These are phyloP conservation scores for Lolium multiflorum DNA, from an alignment of 176 grass and related monocot species.

Conservation along the genomic window DNA sequence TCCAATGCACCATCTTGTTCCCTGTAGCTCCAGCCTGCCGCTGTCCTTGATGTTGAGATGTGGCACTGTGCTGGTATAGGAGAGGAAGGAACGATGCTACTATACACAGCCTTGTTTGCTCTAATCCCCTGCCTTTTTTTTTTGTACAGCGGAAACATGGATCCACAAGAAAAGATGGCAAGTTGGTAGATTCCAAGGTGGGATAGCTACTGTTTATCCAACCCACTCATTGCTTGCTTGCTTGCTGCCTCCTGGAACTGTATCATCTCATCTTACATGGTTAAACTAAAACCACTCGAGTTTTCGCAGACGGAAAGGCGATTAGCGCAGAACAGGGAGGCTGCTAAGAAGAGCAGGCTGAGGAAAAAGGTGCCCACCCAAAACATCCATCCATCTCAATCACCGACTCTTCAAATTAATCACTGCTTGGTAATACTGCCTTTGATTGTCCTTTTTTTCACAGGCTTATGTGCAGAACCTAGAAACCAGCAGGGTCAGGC, in stretches of 20 bases:
- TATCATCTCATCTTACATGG: constrained; percentile 12
- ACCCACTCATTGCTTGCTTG: not conserved
- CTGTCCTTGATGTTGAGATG: constrained; percentile 37
- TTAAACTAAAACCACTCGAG: not conserved
- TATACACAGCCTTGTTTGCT: not conserved
- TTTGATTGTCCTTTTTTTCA: not conserved
- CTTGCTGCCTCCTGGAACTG: not conserved
- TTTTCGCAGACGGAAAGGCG: constrained; percentile 79
- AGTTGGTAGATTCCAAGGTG: constrained; percentile 83
- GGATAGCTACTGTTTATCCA: constrained; percentile 20
- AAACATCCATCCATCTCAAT: not conserved
- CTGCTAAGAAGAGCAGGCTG: constrained; percentile 95
- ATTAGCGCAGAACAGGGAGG: constrained; percentile 97
- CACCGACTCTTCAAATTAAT: no score
- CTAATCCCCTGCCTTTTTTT: constrained; percentile 30
- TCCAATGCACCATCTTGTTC: constrained; percentile 33
- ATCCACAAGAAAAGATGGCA: constrained; percentile 80
- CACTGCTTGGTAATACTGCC: not conserved
- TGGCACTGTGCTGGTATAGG: constrained; percentile 45
- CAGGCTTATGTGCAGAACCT: constrained; percentile 99
- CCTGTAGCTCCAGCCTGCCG: constrained; percentile 26
- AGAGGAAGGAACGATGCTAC: constrained; percentile 21
- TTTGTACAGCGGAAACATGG: constrained; percentile 75
- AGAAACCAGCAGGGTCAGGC: constrained; percentile 87
- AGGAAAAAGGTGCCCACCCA: constrained; percentile 79